A percentile compares a stretch with the other conserved stretches of the same genome.
Evolutionary conservation across 306 rosid species (phyloP).

Genomic region (Pueraria montana): DNA sequence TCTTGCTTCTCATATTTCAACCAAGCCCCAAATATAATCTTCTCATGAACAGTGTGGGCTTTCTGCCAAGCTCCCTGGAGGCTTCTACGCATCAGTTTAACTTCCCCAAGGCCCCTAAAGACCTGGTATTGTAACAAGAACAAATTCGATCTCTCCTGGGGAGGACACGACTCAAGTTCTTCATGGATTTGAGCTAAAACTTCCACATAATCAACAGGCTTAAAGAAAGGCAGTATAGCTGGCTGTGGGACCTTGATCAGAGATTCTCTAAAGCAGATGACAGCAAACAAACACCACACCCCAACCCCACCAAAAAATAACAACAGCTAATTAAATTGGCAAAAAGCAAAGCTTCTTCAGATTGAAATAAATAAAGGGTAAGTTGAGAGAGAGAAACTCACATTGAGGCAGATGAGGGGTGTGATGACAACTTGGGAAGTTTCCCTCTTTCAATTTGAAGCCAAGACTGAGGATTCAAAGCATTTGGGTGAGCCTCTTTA

Average conservation of each 20-base stretch:
- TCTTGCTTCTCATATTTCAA: slow-evolving; percentile 91
- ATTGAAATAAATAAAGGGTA: slow-evolving; percentile 25
- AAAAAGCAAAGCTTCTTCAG: neutral
- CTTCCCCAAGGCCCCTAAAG: slow-evolving; percentile 92
- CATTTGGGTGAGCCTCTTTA: slow-evolving; percentile 80
- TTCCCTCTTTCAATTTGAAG: slow-evolving; percentile 95
- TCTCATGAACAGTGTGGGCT: slow-evolving; percentile 80
- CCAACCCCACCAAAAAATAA: slow-evolving; percentile 1
- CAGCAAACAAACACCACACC: slow-evolving; percentile 34
- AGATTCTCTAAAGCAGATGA: slow-evolving; percentile 74
- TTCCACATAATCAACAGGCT: slow-evolving; percentile 87
- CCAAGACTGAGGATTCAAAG: slow-evolving; percentile 87
- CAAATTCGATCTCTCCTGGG: slow-evolving; percentile 77
- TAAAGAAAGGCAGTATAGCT: slow-evolving; percentile 76
- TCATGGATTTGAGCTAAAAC: slow-evolving; percentile 96
- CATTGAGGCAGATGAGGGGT: slow-evolving; percentile 78
- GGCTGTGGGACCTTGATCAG: slow-evolving; percentile 93
- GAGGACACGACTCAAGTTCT: slow-evolving; percentile 85
- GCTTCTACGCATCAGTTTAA: slow-evolving; percentile 86
- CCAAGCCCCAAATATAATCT: slow-evolving; percentile 92
- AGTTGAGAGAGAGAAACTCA: slow-evolving; percentile 53
- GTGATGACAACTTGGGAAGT: slow-evolving; percentile 72
- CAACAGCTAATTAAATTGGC: slow-evolving; percentile 18
- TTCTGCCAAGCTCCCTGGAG: slow-evolving; percentile 87
- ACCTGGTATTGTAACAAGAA: slow-evolving; percentile 84